Base-by-base conservation (phyloP, 2,329 filamentous ascomycete genomes). In the Herpotrichia juniperi region DNA sequence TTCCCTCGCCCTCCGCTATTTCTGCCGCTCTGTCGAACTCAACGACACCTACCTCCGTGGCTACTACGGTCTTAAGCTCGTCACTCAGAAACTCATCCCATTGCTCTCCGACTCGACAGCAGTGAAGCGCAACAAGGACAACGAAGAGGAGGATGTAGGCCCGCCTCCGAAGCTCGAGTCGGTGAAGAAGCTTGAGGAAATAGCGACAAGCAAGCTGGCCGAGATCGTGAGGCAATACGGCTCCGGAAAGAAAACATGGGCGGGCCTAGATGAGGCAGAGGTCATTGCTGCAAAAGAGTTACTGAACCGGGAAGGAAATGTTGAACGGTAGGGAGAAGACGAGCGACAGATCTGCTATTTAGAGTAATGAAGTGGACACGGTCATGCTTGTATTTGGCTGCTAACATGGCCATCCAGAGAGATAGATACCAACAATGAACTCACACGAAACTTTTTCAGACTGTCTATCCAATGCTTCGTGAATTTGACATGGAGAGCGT, bases 1-100 rank as follows among this genome's bases (percentile, higher is more conserved):
- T 48, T 79, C 83, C 37, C 89, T 93, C 68, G 87, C 91, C 4
- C 74, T 96, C 48, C 90, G 91, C 69, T 86, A 93, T 59, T 97
- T 96, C 75, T 90, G 89, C 70, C 85, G 94, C 64, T 94, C 92
- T 67, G 85, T 97, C 59, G 94, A 99, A 76, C 83, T 99, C 46
- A 97, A 94, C 68, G 90, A 97, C 63, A 87, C 92, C 69, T 97
- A 97, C 71, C 75, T 97, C 56, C 86, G 94, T 55, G 94, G 93
- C 1, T 96, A 92, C 72, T 97, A 96, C 74, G 94, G 94, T 6
- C 78, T 99, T 53, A 94, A 93, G 72, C 73, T 93, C 74, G 88
- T 92, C 74, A 66, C 83, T 39, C 39, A 61, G n/a, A 63, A 63
- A 28, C 63, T 72, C 39, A 58, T 68, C 11, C 56, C 63, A 14